Base-by-base conservation (phyloP, 306 rosid genomes). In the Mimosa pudica region DNA sequence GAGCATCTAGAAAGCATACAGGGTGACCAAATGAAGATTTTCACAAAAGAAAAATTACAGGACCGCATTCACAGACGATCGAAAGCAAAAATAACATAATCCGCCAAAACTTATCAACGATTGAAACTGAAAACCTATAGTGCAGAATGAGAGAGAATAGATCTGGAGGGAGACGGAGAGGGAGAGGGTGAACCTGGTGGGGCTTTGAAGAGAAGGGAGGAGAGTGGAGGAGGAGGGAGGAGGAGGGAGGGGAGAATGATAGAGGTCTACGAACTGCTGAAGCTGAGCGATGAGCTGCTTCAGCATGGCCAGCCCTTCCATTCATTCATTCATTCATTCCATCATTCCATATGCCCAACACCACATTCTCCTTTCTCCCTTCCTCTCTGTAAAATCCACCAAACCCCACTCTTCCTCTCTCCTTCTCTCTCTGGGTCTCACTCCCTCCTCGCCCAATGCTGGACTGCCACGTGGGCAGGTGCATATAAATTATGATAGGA, bases 241-340 rank as follows among this genome's bases (percentile, higher is more conserved):
- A 20, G 73, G 80, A 17, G 66, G 62, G 11, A 81, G 85, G 45
- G 76, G 79, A 68, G 92, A 84, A 41, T 84, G 81, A 84, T 79
- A 81, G 79, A 84, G 75, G 79, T 90, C 88, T 24, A 87, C 76
- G 79, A 88, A 82, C 55, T 90, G 87, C 80, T 89, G 93, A 89
- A 91, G 91, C 86, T 92, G 94, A 91, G 86, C 90, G 90, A 94
- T 90, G 61, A 90, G 86, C 81, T 93, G 94, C 90, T 91, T 88
- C 85, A 89, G 89, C 94, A 87, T 92, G 86, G 89, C 91, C 87
- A 85, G 77, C 83, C 85, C 97, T 90, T 90, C 98, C 97, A 87
- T 86, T 84, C 87, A 24, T 24, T 24, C 87, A 24, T 24, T 24
- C 30, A 24, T 24, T 24, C 30, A 24, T 24, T 24, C 30, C 30